Base-by-base conservation (phyloP, 1,139 yeast genomes). In the Suhomyces kunorum region DNA sequence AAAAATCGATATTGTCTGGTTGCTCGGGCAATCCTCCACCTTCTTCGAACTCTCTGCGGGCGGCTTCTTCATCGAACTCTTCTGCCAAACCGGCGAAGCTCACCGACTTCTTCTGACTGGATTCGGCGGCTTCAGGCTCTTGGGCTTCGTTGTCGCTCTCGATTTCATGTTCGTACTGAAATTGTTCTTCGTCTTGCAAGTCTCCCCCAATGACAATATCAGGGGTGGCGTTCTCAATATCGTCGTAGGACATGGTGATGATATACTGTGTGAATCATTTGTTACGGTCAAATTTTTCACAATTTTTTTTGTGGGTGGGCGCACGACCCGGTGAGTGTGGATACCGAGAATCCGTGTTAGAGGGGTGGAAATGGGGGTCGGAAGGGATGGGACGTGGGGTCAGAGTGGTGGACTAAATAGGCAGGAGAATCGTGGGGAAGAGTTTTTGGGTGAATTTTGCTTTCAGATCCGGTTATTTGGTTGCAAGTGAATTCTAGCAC, bases 1-100 rank as follows among this genome's bases (percentile, higher is more conserved):
- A 52, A 55, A 89, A 85, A 59, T 90, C 96, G 40, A 95, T 95
- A 63, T 87, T 74, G 33, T 78, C 84, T 45, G 97, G 96, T 68
- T 92, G 98, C 61, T 87, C 96, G 41, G 98, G 98, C 45, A 92
- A 77, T 41, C 98, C 98, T 42, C 98, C 98, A 59, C 98, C 98
- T 68, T 89, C 98, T 74, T 87, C 96, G 54, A 90, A 90, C 63
- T 92, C 98, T 59, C 81, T 78, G 55, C 75, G 78, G 55, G 88
- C 83, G 19, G 67, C 73, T 54, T 74, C 81, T 61, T 83, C 84
- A 57, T 84, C 94, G 35, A 65, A 74, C 46, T 76, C 78, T 44
- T 83, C 90, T 4, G 15, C 37, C 34, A 83, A 63, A 13, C 82
- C 88, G 28, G 89, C 90, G 63, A 90, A 90, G 5, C 95, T 80